Evolutionary conservation across 495 filamentous ascomycete species (phyloP).

Genomic region (Trichoderma erinaceum): DNA sequence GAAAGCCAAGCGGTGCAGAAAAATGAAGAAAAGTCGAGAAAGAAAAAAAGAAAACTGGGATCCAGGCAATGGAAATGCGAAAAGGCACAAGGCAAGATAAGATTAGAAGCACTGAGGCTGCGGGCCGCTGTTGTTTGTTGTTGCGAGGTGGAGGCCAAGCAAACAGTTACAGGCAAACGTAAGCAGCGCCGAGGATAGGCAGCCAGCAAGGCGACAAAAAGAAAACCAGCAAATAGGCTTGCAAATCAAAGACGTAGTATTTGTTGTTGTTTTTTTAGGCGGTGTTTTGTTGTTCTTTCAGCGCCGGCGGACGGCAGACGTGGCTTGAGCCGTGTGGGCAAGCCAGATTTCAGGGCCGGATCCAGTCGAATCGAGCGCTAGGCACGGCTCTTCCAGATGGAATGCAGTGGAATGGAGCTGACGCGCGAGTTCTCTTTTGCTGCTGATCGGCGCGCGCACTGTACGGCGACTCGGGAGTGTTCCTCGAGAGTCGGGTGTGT

Average conservation of each 20-base stretch:
- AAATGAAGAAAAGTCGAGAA: neutral
- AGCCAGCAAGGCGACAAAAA: neutral
- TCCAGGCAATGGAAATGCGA: constrained; percentile 11
- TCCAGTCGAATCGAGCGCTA: neutral
- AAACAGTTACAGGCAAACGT: neutral
- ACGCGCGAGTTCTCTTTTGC: constrained; percentile 5
- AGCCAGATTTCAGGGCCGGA: neutral
- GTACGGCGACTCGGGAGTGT: neutral
- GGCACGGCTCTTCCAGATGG: no score
- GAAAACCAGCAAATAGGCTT: neutral
- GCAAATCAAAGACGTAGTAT: neutral
- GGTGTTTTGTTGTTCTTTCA: neutral
- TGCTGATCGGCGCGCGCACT: constrained; percentile 1
- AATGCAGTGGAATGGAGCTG: constrained; percentile 4
- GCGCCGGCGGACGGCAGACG: neutral
- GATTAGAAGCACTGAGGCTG: neutral
- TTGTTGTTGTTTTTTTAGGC: constrained; percentile 13
- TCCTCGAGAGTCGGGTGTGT: neutral
- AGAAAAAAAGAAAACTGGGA: neutral
- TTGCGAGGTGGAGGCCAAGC: neutral
- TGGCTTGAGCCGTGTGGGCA: constrained; percentile 7
- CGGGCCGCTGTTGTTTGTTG: neutral
- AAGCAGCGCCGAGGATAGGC: neutral
- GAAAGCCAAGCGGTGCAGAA: neutral
- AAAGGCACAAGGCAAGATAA: neutral